Base-by-base conservation (phyloP, 495 filamentous ascomycete genomes). In the Hypoxylon rickii region DNA sequence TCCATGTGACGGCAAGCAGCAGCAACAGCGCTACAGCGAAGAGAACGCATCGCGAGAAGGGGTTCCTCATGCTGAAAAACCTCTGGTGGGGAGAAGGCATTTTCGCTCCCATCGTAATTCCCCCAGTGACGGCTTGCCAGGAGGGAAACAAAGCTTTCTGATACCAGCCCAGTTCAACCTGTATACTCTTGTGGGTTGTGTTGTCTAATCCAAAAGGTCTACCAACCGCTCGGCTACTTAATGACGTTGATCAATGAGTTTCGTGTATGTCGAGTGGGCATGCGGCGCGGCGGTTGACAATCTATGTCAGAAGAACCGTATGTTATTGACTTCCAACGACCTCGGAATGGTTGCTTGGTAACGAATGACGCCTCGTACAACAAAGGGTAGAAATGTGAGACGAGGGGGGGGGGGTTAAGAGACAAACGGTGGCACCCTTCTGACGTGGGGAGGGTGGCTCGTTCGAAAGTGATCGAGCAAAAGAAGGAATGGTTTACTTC, bases 21-120 rank as follows among this genome's bases (percentile, higher is more conserved):
- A 72, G 17, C 4, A 77, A 51, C 33, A 78, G 64, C 38, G 54
- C 59, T 15, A 70, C 42, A 3, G 70, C 66, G 48, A 76, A 66
- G 12, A 72, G 49, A 11, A 77, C 54, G 10, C 69, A 74, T 59
- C 66, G 67, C 21, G 64, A 66, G 36, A 78, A 67, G 7, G 75
- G 73, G 57, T 77, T 76, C 21, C 75, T 67, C 69, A 75, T 73
- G 43, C 58, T 72, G 59, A 78, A 70, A 49, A 72, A 71, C 29
- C 69, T 70, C 33, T 66, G 66, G 52, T 76, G 70, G 55, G 68
- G 50, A 16, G 63, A 53, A 21, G 69, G 48, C 55, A 75, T 63
- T 58, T 55, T 63, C 12, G 65, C 66, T 52, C 70, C 73, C 73
- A 76, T 75, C 31, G 51, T 65, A 31, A 60, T 50, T 57, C 56